Conservation (phyloP, 1,284 basidiomycete genomes). For the Porogramme epimiltina region DNA sequence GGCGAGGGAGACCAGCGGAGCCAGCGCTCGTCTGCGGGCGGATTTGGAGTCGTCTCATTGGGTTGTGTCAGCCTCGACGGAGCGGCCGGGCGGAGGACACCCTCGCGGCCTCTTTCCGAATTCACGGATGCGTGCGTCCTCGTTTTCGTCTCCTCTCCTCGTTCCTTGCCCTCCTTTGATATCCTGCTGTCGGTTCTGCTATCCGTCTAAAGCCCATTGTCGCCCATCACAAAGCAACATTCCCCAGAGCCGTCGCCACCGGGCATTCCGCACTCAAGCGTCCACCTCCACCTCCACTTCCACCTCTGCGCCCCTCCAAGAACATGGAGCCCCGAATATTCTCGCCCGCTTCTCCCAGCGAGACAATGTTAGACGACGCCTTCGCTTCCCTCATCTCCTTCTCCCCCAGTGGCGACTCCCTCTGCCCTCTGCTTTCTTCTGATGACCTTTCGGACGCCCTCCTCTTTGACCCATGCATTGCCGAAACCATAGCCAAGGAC, state of each 20-base stretch:
- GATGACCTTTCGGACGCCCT: slow-evolving; percentile 8
- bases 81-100: slow-evolving; percentile 6
- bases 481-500: slow-evolving; percentile 9
- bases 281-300: neutral
- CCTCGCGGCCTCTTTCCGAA: no score
- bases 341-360: slow-evolving; percentile 14
- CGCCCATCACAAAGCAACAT: slow-evolving; percentile 8
- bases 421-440: slow-evolving; percentile 13
- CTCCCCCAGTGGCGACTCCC: slow-evolving; percentile 9
- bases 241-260: neutral
- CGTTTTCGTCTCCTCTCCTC: neutral
- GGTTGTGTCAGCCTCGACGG: slow-evolving; percentile 19
- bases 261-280: slow-evolving; percentile 1
- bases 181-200: neutral
- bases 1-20: no score
- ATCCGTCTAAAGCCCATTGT: slow-evolving; percentile 10
- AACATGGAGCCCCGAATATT: slow-evolving; percentile 18
- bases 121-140: no score
- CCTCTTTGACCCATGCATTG: slow-evolving; percentile 14
- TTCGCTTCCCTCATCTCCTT: slow-evolving; percentile 8
- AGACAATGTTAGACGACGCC: slow-evolving; percentile 2
- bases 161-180: slow-evolving; percentile 1
- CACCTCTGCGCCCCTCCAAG: no score
- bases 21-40: neutral
- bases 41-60: slow-evolving; percentile 5